Base-by-base conservation (phyloP, 2,329 filamentous ascomycete species). In the Rhynchosporium agropyri region DNA sequence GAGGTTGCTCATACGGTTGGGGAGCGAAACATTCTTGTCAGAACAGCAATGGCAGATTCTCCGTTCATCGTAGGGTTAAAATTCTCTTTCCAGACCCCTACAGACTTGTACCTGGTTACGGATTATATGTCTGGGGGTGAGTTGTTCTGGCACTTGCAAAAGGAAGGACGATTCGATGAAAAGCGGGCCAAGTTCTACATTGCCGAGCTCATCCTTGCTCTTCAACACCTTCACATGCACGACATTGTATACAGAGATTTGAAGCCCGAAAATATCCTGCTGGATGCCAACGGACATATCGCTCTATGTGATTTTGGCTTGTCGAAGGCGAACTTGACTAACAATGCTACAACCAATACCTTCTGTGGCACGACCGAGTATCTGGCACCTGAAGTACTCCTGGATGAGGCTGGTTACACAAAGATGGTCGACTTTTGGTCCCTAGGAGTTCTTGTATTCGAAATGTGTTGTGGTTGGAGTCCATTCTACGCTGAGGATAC, bases 351-450 rank as follows among this genome's bases (percentile, higher is more conserved):
- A 0, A 99, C 95, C 58, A 99, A 98, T 78, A 99, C 95, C 0
- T 99, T 99, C 77, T 99, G 95, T 75, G 95, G 95, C 65, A 99
- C 95, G 0, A 99, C 95, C 0, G 95, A 99, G 76, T 99, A 99
- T 74, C 84, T 99, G 26, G 95, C 95, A 0, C 95, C 95, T 0
- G 95, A 99, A 74, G 95, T 98, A 2, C 82, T 99, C 13, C 80
- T 99, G 50, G 95, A 99, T 70, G 95, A 99, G 79, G 91, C 92
- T 72, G 95, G 95, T 40, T 99, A 99, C 77, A 98, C 95, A 60
- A 98, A 98, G 80, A 98, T 99, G 95, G 95, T 99, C 6, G 95
- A 99, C 76, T 99, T 98, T 77, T 99, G 95, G 95, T 99, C 95
- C 1, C 83, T 99, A 12, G 95, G 95, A 62, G 95, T 99, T 54